A percentile compares a stretch with the other conserved stretches of the same genome.
These are phyloP conservation scores for Podaxis sp. DNA, from an alignment of 768 basidiomycete genomes.

Conservation along the genomic window DNA sequence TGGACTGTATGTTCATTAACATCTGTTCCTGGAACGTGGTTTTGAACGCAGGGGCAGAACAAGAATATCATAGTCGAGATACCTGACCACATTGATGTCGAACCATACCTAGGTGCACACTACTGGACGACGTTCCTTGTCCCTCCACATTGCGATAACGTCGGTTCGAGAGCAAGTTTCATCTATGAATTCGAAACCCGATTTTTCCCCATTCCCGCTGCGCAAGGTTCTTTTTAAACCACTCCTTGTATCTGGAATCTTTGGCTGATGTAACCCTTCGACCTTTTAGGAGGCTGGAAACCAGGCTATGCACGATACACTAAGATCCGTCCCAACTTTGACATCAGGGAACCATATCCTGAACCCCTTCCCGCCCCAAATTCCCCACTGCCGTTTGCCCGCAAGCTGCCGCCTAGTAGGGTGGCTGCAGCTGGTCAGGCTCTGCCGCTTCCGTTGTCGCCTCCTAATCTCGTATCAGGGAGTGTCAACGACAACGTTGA, in stretches of 20 bases:
- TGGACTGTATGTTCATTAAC: constrained; percentile 20
- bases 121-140: constrained; percentile 19
- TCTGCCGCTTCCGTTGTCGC: background rate
- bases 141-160: constrained; percentile 12
- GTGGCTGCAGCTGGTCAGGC: background rate
- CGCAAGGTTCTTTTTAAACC: background rate
- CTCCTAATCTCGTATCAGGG: background rate
- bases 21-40: background rate
- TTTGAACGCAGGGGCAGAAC: constrained; percentile 15
- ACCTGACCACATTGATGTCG: constrained; percentile 20
- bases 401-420: constrained; percentile 10
- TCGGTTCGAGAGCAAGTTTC: constrained; percentile 16
- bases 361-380: constrained; percentile 17
- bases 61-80: constrained; percentile 28
- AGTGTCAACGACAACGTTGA: background rate
- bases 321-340: constrained; percentile 16
- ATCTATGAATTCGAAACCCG: constrained; percentile 29
- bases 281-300: background rate
- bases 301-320: constrained; percentile 13
- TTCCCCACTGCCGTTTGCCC: constrained; percentile 18
- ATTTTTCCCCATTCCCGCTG: constrained; percentile 22
- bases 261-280: background rate
- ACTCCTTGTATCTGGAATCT: background rate
- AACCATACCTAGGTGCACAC: constrained; percentile 24
- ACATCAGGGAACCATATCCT: constrained; percentile 23